A percentile compares a stretch with the other conserved stretches of the same genome.
Evolutionary conservation across 1,284 basidiomycete genomes (phyloP).

Genomic region (Ganoderma resinaceum): DNA sequence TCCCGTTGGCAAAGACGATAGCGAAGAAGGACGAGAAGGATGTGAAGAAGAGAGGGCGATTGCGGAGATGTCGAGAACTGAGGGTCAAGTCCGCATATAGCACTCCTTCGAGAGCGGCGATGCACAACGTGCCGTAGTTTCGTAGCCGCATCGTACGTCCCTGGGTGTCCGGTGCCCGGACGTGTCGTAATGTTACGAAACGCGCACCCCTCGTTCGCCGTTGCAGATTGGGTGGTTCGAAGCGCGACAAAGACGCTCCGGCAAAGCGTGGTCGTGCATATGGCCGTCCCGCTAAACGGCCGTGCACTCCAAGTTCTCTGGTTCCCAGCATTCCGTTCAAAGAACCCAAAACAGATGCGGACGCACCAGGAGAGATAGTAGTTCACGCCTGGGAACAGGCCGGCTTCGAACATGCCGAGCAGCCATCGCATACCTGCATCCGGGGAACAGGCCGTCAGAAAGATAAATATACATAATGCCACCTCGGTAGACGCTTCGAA

Average conservation of each 20-base stretch:
- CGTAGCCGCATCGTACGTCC: not conserved
- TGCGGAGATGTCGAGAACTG: conserved; percentile 12
- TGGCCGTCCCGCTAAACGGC: not conserved
- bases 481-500: not conserved
- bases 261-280: not conserved
- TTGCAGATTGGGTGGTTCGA: not conserved
- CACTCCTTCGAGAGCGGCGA: not conserved
- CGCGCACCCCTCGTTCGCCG: not conserved
- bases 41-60: conserved; percentile 1
- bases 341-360: not conserved
- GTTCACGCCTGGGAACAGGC: conserved; percentile 70
- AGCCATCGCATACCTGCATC: conserved; percentile 65
- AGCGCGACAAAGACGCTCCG: not conserved
- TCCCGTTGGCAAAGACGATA: not conserved
- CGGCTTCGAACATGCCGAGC: conserved; percentile 76
- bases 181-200: not conserved
- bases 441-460: conserved; percentile 7
- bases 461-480: not conserved
- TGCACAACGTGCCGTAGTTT: not conserved
- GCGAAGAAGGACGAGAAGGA: not conserved
- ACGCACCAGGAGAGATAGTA: conserved; percentile 74
- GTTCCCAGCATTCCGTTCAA: not conserved
- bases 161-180: not conserved
- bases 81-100: not conserved
- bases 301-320: not conserved